phyloP scores from a whole-genome alignment of 2,329 filamentous ascomycete genomes.

The Thielaviopsis ethacetica region DNA sequence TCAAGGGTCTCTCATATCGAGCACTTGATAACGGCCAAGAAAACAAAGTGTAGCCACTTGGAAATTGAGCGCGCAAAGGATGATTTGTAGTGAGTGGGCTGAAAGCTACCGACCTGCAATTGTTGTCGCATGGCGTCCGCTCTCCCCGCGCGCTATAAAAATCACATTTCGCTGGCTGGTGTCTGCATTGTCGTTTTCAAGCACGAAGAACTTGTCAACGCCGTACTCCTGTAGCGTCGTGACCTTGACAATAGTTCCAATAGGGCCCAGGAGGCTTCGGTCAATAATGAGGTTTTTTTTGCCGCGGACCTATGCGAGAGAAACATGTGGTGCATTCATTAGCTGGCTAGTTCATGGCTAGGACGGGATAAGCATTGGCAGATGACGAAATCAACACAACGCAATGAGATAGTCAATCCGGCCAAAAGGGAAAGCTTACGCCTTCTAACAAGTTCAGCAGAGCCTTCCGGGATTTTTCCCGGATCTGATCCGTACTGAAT shows the following conservation, averaged over 20 bases:
- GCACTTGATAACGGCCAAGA: not conserved
- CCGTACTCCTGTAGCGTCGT: conserved; percentile 93
- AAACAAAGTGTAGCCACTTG: not conserved
- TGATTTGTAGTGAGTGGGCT: not conserved
- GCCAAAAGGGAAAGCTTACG: conserved; percentile 42
- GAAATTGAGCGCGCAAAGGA: not conserved
- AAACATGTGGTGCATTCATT: conserved; percentile 3
- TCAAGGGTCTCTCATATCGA: not conserved
- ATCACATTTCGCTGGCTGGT: conserved; percentile 88
- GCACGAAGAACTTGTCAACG: conserved; percentile 90
- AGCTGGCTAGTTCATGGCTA: not conserved
- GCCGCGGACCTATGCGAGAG: conserved; percentile 59
- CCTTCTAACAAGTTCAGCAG: conserved; percentile 82
- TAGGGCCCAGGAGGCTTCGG: conserved; percentile 71
- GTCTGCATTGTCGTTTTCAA: conserved; percentile 92
- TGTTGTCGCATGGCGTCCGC: conserved; percentile 62
- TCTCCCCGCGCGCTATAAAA: conserved; percentile 84
- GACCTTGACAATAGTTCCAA: conserved; percentile 87
- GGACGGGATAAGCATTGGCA: not conserved
- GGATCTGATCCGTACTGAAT: conserved; percentile 62
- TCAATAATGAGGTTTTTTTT: conserved; percentile 98
- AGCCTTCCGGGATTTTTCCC: conserved; percentile 71
- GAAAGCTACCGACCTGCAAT: conserved; percentile 63
- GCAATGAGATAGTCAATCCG: not conserved
- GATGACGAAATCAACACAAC: not conserved